These are phyloP conservation scores for Straminergon stramineum DNA, from an alignment of 225 moss, liverwort and hornwort species.

Conservation along the genomic window DNA sequence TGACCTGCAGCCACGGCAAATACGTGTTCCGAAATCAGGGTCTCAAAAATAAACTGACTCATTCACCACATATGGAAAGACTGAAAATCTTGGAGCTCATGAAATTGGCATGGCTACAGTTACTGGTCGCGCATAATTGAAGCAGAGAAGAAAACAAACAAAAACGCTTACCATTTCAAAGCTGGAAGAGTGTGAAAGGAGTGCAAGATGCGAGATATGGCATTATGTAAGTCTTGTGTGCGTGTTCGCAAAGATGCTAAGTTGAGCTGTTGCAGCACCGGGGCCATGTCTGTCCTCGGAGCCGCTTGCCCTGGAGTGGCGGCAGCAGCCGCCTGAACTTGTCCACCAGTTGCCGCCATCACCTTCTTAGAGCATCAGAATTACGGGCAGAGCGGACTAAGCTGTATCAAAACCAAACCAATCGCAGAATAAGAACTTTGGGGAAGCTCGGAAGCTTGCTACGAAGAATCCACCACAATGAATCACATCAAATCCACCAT, in stretches of 20 bases:
- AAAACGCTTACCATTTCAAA: constrained; percentile 57
- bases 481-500: neutral
- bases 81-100: neutral
- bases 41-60: neutral
- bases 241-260: constrained; percentile 79
- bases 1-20: constrained; percentile 44
- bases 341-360: constrained; percentile 48
- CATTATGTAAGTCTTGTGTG: constrained; percentile 80
- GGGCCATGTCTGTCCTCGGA: constrained; percentile 52
- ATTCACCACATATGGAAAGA: neutral
- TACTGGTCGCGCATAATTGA: neutral
- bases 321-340: constrained; percentile 42
- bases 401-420: neutral
- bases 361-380: neutral
- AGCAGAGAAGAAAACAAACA: neutral
- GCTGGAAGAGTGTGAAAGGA: constrained; percentile 65
- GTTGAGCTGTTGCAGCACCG: constrained; percentile 93
- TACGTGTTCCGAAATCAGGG: neutral
- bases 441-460: neutral
- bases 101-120: neutral
- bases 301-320: constrained; percentile 30
- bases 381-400: neutral
- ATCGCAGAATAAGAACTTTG: neutral
- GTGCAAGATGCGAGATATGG: constrained; percentile 83
- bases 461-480: neutral